Evolutionary conservation across 495 filamentous ascomycete genomes (phyloP).

Genomic region (Parathielavia hyrcaniae): DNA sequence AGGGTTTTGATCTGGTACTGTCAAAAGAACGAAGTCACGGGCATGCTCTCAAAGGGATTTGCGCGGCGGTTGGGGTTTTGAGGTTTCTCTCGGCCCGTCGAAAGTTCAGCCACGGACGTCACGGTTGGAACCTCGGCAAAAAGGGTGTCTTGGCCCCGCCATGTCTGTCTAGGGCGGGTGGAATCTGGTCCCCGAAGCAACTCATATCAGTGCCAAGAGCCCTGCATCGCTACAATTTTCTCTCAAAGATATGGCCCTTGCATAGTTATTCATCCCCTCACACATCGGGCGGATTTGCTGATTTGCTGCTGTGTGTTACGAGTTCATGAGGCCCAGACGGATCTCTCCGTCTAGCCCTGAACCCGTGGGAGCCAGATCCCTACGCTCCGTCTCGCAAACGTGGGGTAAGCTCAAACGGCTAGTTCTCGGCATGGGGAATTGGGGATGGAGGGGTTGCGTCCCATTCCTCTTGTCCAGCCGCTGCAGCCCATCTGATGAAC

Average conservation of each 20-base stretch:
- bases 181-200: conserved; percentile 1
- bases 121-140: conserved; percentile 33
- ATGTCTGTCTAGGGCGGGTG: background rate
- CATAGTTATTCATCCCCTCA: too few relatives aligned
- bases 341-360: too few relatives aligned
- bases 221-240: too few relatives aligned
- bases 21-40: background rate
- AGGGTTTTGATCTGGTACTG: background rate
- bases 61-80: conserved; percentile 9
- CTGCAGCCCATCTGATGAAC: background rate
- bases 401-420: background rate
- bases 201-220: too few relatives aligned
- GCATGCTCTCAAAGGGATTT: background rate
- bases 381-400: background rate
- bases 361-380: background rate
- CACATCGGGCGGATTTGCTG: too few relatives aligned
- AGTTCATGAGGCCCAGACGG: too few relatives aligned
- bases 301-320: too few relatives aligned
- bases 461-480: background rate
- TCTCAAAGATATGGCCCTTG: too few relatives aligned
- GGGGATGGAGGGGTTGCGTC: background rate
- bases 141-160: conserved; percentile 16
- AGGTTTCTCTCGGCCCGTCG: conserved; percentile 4
- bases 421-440: background rate
- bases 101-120: conserved; percentile 29